Evolutionary conservation across 495 filamentous ascomycete genomes (phyloP).

Genomic region (Talaromyces stipitatus): DNA sequence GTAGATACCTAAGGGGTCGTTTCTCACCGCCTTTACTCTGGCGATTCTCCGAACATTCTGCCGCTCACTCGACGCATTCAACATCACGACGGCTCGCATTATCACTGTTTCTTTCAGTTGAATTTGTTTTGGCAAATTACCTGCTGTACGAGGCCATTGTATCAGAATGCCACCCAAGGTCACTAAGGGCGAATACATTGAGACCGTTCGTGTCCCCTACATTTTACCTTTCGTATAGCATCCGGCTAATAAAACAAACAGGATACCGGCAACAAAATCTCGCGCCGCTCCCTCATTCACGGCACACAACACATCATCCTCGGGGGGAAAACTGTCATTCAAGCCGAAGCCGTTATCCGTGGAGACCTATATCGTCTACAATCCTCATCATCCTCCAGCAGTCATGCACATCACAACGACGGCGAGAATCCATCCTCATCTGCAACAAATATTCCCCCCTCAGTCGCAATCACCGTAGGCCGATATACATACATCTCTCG

Average conservation of each 20-base stretch:
- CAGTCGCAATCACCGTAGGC: slow-evolving; percentile 68
- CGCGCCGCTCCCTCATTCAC: slow-evolving; percentile 78
- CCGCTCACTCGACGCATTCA: background rate
- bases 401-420: slow-evolving; percentile 11
- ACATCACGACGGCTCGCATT: background rate
- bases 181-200: slow-evolving; percentile 85
- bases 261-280: slow-evolving; percentile 98
- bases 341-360: slow-evolving; percentile 83
- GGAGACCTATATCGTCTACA: slow-evolving; percentile 71
- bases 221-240: too few species aligned
- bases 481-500: slow-evolving; percentile 75
- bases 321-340: slow-evolving; percentile 89
- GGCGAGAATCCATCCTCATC: slow-evolving; percentile 18
- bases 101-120: background rate
- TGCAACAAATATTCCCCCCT: slow-evolving; percentile 20
- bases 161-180: slow-evolving; percentile 66
- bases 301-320: slow-evolving; percentile 97
- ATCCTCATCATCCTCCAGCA: slow-evolving; percentile 26
- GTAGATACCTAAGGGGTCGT: too few species aligned
- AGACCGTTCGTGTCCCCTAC: slow-evolving; percentile 65
- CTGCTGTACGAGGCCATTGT: background rate
- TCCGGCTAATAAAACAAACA: slow-evolving; percentile 21
- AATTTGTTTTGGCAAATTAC: background rate
- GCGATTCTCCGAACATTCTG: background rate
- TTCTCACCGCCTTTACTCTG: background rate